Percentiles rank a stretch among this genome's conserved stretches.
Conservation (phyloP, 495 filamentous ascomycete genomes). For the Penicillium odoratum region DNA sequence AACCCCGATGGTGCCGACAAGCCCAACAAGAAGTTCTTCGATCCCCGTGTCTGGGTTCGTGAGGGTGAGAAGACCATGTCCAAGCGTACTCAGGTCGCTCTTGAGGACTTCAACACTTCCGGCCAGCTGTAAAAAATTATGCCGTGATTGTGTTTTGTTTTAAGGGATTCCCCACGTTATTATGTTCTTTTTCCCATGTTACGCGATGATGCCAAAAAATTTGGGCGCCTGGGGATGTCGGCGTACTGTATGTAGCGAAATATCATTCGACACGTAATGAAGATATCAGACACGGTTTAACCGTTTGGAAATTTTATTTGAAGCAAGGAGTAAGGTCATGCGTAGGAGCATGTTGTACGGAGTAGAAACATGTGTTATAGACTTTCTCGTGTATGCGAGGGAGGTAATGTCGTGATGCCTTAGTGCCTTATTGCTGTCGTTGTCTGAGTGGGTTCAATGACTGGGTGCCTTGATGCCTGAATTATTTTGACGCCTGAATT, state of each 20-base stretch:
- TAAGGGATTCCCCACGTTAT: not conserved
- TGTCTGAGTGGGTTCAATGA: too few relatives aligned
- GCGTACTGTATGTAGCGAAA: slow-evolving; percentile 34
- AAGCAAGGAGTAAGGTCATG: not conserved
- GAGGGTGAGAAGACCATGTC: slow-evolving; percentile 98
- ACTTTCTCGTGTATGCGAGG: not conserved
- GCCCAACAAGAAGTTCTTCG: slow-evolving; percentile 99
- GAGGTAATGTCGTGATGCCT: not conserved
- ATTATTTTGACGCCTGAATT: not conserved
- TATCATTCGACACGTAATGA: slow-evolving; percentile 34
- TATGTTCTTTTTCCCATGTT: slow-evolving; percentile 9
- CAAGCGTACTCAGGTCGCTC: slow-evolving; percentile 71
- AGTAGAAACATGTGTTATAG: not conserved
- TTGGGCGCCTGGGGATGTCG: slow-evolving; percentile 25
- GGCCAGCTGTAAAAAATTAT: slow-evolving; percentile 69
- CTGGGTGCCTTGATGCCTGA: too few relatives aligned
- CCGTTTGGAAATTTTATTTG: not conserved
- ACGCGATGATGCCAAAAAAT: slow-evolving; percentile 25
- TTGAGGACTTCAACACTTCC: slow-evolving; percentile 90
- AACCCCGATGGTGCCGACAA: slow-evolving; percentile 95
- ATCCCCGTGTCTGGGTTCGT: slow-evolving; percentile 72
- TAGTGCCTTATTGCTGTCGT: not conserved
- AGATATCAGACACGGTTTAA: slow-evolving; percentile 1
- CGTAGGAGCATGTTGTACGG: too few relatives aligned
- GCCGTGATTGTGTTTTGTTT: not conserved